These are phyloP conservation scores for Musa beccarii DNA, from an alignment of 176 grass and related monocot species.

Conservation along the genomic window DNA sequence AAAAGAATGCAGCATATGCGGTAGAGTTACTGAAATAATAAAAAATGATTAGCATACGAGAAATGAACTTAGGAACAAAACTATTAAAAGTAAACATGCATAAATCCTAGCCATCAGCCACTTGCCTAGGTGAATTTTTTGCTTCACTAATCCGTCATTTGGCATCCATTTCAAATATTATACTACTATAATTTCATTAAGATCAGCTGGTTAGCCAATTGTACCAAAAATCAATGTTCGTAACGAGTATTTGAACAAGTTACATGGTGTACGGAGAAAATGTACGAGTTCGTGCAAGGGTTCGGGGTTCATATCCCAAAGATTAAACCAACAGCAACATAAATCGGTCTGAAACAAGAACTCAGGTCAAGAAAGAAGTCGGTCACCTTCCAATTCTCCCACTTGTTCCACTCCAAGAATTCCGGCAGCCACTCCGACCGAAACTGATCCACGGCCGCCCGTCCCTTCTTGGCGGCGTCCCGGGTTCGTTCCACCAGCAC, in stretches of 20 bases:
- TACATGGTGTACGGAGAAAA: background rate
- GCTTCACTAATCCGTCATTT: too few relatives aligned
- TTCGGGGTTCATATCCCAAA: background rate
- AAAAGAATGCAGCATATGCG: background rate
- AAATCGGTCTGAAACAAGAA: background rate
- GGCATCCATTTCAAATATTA: too few relatives aligned
- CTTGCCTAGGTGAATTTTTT: too few relatives aligned
- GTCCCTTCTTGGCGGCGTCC: background rate
- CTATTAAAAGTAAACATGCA: background rate
- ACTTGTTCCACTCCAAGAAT: conserved; percentile 31
- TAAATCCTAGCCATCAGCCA: background rate
- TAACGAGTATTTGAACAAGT: background rate
- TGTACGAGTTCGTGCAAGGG: background rate
- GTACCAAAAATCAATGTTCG: background rate
- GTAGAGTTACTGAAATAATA: background rate
- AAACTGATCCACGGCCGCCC: conserved; percentile 14
- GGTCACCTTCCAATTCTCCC: conserved; percentile 27
- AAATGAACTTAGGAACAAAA: background rate
- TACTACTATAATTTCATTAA: background rate
- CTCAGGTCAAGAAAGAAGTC: background rate
- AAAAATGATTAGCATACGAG: background rate
- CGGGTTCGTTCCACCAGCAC: conserved; percentile 1
- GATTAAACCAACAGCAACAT: too few relatives aligned
- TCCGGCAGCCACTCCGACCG: conserved; percentile 1
- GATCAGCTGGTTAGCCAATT: background rate